Percentiles rank a stretch among this genome's conserved stretches.
These are phyloP conservation scores for Cyberlindnera mississippiensis DNA, from an alignment of 805 yeast species.

Conservation along the genomic window DNA sequence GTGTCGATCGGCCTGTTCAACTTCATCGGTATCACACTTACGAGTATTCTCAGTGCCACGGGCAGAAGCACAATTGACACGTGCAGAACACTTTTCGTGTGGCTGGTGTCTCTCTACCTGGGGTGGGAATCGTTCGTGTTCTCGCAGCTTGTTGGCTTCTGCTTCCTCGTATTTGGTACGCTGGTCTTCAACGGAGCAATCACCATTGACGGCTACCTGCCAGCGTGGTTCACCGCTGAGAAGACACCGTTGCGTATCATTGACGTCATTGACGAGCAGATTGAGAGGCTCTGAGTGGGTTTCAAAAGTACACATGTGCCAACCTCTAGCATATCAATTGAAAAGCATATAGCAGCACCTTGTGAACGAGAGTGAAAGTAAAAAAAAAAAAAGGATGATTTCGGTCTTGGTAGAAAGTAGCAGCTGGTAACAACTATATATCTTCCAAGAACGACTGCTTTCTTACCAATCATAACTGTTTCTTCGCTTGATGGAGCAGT, in stretches of 20 bases:
- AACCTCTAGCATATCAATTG: not conserved
- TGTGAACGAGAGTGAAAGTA: no score
- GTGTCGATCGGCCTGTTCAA: constrained; percentile 68
- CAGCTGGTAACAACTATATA: no score
- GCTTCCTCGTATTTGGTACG: constrained; percentile 63
- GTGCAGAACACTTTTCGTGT: constrained; percentile 68
- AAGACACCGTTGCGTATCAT: constrained; percentile 26
- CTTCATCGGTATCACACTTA: constrained; percentile 67
- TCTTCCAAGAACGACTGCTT: no score
- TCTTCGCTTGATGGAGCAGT: no score
- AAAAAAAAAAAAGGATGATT: no score
- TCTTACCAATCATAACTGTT: no score
- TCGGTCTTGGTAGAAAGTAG: no score
- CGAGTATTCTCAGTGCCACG: constrained; percentile 65
- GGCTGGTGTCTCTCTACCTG: constrained; percentile 62
- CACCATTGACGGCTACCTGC: constrained; percentile 48
- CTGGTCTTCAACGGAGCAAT: constrained; percentile 69
- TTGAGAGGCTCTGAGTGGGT: constrained; percentile 34
- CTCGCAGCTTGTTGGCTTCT: constrained; percentile 65
- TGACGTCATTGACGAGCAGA: constrained; percentile 38
- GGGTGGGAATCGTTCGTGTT: constrained; percentile 73
- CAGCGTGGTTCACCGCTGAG: constrained; percentile 39
- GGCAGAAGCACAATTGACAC: constrained; percentile 77
- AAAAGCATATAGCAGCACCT: no score
- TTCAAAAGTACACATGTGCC: no score